Conservation (phyloP, 345 rosid species). For the Erysimum cheiranthoides region DNA sequence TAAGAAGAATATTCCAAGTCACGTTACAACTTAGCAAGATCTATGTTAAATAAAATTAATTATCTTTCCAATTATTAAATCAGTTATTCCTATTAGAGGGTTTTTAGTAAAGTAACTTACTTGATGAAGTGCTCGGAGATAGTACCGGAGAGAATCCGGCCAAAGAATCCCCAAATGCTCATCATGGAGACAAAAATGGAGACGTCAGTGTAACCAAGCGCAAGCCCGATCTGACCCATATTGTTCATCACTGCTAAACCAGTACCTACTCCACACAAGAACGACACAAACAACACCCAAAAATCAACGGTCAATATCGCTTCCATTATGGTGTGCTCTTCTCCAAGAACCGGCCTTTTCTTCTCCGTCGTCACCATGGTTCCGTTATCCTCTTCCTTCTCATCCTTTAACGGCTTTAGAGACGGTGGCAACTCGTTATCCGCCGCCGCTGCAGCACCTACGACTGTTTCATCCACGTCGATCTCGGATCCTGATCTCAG, state of each 20-base stretch:
- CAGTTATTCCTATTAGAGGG: not conserved
- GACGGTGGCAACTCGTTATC: constrained; percentile 40
- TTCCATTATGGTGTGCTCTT: constrained; percentile 59
- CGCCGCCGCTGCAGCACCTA: constrained; percentile 32
- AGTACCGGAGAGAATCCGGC: constrained; percentile 59
- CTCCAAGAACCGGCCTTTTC: constrained; percentile 52
- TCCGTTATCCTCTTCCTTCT: constrained; percentile 23
- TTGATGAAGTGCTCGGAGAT: constrained; percentile 56
- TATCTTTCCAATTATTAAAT: not conserved
- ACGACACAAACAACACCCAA: constrained; percentile 66
- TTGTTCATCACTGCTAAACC: constrained; percentile 67
- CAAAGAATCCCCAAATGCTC: constrained; percentile 72
- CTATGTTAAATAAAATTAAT: not conserved
- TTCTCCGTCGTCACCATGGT: constrained; percentile 17
- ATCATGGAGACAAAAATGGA: constrained; percentile 62
- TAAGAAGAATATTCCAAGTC: not conserved
- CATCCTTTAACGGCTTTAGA: constrained; percentile 25
- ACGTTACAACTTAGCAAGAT: constrained; percentile 20
- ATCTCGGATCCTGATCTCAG: constrained; percentile 40
- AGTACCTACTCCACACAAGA: constrained; percentile 64
- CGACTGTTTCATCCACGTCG: constrained; percentile 26
- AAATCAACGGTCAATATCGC: constrained; percentile 54
- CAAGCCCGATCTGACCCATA: constrained; percentile 68
- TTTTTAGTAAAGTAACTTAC: constrained; percentile 46
- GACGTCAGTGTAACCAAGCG: constrained; percentile 59